Conservation (phyloP, 1,284 basidiomycete species). For the Ustilago tritici region DNA sequence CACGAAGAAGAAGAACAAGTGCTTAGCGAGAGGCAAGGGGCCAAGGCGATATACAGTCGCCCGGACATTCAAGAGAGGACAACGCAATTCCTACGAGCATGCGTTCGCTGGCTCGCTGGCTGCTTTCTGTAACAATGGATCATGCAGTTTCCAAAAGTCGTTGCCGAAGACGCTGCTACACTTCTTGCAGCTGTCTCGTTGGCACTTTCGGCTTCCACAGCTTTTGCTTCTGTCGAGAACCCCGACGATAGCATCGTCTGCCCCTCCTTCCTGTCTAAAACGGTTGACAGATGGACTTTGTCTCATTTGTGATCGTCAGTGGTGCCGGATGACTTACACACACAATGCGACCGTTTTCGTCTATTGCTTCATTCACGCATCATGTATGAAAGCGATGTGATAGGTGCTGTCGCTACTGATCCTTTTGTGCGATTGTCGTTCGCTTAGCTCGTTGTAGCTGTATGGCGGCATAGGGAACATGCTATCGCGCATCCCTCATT, state of each 20-base stretch:
- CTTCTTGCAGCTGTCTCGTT: conserved; percentile 2
- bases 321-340: neutral
- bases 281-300: conserved; percentile 25
- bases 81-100: conserved; percentile 10
- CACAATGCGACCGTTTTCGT: neutral
- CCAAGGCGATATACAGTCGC: neutral
- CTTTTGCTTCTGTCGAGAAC: neutral
- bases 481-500: conserved; percentile 4
- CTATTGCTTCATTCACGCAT: neutral
- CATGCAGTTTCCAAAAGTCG: conserved; percentile 3
- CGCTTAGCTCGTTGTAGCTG: neutral
- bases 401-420: neutral
- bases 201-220: neutral
- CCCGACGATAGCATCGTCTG: neutral
- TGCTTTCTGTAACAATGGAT: neutral
- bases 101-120: neutral
- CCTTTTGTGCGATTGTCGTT: neutral
- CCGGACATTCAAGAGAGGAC: neutral
- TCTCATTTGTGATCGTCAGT: conserved; percentile 17
- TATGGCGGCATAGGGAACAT: neutral
- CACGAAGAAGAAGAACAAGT: neutral
- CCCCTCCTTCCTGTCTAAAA: neutral
- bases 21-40: conserved; percentile 19
- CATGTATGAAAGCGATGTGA: neutral
- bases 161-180: conserved; percentile 12